Percentiles rank a stretch among this genome's conserved stretches.
phyloP scores from a whole-genome alignment of 1,139 yeast genomes.

The Groenewaldozyma auringiensis region DNA sequence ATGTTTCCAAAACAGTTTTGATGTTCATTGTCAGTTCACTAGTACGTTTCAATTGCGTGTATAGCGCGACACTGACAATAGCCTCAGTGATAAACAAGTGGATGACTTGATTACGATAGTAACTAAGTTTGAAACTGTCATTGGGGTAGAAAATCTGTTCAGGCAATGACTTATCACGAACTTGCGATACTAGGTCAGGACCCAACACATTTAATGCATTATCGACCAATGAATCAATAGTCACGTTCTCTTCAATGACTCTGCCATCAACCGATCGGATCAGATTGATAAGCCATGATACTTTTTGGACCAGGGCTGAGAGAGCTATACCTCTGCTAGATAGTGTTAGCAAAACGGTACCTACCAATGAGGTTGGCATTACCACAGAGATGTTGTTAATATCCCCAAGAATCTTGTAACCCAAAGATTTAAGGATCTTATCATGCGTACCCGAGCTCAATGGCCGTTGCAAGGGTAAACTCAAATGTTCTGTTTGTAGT shows the following conservation, averaged over 20 bases:
- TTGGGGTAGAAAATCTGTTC: slow-evolving; percentile 35
- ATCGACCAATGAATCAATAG: slow-evolving; percentile 29
- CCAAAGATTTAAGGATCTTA: slow-evolving; percentile 32
- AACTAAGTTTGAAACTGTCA: slow-evolving; percentile 37
- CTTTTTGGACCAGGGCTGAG: slow-evolving; percentile 30
- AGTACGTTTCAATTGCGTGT: slow-evolving; percentile 21
- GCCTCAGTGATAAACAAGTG: slow-evolving; percentile 38
- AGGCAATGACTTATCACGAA: slow-evolving; percentile 27
- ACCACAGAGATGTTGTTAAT: slow-evolving; percentile 37
- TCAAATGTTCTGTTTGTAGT: slow-evolving; percentile 17
- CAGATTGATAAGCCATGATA: slow-evolving; percentile 32
- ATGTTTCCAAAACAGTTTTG: slow-evolving; percentile 24
- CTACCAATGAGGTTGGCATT: slow-evolving; percentile 40
- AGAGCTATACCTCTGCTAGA: slow-evolving; percentile 33
- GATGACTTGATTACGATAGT: slow-evolving; percentile 38
- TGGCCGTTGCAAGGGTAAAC: slow-evolving; percentile 6
- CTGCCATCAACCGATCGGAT: slow-evolving; percentile 35
- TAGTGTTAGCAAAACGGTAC: slow-evolving; percentile 35
- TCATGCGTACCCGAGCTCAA: slow-evolving; percentile 13
- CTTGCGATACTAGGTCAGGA: slow-evolving; percentile 30
- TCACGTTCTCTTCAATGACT: slow-evolving; percentile 20
- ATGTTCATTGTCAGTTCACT: slow-evolving; percentile 16
- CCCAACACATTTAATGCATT: slow-evolving; percentile 37
- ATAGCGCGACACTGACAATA: slow-evolving; percentile 34
- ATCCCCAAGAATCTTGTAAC: slow-evolving; percentile 35